These are phyloP conservation scores for Teratosphaeria nubilosa DNA, from an alignment of 2,329 filamentous ascomycete genomes.

Conservation along the genomic window DNA sequence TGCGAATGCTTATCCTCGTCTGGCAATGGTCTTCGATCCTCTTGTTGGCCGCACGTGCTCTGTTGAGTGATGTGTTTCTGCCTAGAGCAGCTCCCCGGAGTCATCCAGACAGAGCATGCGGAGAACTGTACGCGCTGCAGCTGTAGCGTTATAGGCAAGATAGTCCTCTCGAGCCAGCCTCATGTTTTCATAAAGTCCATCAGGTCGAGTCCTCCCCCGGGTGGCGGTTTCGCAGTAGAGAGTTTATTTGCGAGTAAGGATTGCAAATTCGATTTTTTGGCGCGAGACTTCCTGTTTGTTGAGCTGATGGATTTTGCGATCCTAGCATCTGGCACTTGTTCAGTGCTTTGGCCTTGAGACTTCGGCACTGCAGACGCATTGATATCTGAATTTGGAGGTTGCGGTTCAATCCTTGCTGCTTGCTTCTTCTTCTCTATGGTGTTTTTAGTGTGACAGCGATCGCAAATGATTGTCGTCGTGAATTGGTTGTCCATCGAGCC, in stretches of 20 bases:
- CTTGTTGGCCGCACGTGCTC: too few species aligned
- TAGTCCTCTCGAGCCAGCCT: background rate
- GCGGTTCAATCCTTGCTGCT: background rate
- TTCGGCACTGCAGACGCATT: background rate
- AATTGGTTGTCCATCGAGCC: background rate
- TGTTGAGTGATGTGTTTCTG: too few species aligned
- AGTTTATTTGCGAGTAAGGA: slow-evolving; percentile 47
- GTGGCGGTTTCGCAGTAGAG: slow-evolving; percentile 2
- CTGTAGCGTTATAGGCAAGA: background rate
- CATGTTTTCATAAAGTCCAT: slow-evolving; percentile 31
- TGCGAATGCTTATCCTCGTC: too few species aligned
- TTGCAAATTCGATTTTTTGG: slow-evolving; percentile 52
- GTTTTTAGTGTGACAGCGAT: background rate
- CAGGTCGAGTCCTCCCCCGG: slow-evolving; percentile 24
- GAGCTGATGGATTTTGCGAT: background rate
- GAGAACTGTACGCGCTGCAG: too few species aligned
- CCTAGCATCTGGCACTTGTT: background rate
- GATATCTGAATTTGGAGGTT: background rate
- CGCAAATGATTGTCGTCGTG: background rate
- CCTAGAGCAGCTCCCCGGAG: too few species aligned
- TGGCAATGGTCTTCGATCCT: too few species aligned
- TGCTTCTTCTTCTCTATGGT: background rate
- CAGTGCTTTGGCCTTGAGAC: background rate
- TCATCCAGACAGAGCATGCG: too few species aligned
- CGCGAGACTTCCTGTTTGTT: slow-evolving; percentile 47